A percentile compares a stretch with the other conserved stretches of the same genome.
Conservation (phyloP, 2,329 filamentous ascomycete species). For the Penicillium italicum region DNA sequence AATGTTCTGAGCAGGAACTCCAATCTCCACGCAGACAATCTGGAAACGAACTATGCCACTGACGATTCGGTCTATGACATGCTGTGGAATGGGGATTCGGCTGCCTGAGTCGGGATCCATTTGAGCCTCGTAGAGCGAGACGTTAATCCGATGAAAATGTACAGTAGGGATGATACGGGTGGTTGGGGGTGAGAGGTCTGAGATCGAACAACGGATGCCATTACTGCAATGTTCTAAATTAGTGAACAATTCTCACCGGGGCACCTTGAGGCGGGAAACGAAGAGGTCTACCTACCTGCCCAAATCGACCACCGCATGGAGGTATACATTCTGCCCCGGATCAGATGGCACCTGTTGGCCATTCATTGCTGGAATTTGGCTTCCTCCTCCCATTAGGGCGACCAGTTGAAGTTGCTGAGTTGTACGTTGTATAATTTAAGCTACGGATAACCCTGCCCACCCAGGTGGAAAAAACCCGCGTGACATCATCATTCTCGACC, state of each 20-base stretch:
- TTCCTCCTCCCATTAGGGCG: conserved; percentile 8
- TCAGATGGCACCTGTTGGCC: neutral
- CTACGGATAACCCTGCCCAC: neutral
- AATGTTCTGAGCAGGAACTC: conserved; percentile 61
- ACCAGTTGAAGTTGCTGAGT: neutral
- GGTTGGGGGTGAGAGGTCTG: conserved; percentile 65
- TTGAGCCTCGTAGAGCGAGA: conserved; percentile 81
- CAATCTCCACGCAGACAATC: conserved; percentile 63
- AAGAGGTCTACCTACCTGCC: conserved; percentile 32
- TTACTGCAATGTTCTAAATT: conserved; percentile 52
- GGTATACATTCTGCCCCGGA: conserved; percentile 14
- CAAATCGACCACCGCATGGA: conserved; percentile 37
- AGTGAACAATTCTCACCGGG: neutral
- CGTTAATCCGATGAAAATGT: conserved; percentile 70
- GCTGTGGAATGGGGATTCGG: conserved; percentile 52
- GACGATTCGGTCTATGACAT: conserved; percentile 63
- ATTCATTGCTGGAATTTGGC: neutral
- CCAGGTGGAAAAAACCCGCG: neutral
- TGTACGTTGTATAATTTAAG: neutral
- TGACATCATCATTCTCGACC: conserved; percentile 8
- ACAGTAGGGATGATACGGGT: conserved; percentile 73
- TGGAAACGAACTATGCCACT: conserved; percentile 67
- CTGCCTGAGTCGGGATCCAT: conserved; percentile 34
- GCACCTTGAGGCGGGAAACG: neutral
- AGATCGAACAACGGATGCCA: conserved; percentile 86